Conservation (phyloP, 2,329 filamentous ascomycete species). For the Alternaria sp. region DNA sequence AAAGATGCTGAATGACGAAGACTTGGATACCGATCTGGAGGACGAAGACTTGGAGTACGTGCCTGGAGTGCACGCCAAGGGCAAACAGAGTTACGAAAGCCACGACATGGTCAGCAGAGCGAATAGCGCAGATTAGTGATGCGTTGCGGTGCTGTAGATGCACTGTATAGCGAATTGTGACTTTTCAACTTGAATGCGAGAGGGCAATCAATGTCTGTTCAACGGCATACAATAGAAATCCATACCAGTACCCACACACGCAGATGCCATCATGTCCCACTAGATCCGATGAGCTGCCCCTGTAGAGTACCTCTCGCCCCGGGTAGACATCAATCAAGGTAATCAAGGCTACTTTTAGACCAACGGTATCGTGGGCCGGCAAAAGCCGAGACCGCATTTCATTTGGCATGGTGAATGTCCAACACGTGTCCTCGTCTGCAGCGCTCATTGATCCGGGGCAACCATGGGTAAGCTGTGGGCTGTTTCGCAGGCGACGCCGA, state of each 20-base stretch:
- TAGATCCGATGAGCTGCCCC: not conserved
- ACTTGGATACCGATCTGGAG: slow-evolving; percentile 47
- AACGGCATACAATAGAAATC: not conserved
- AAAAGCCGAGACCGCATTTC: slow-evolving; percentile 1
- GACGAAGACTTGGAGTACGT: slow-evolving; percentile 40
- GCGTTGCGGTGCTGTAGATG: not conserved
- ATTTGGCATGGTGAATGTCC: not conserved
- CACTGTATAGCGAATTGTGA: not conserved
- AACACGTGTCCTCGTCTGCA: slow-evolving; percentile 20
- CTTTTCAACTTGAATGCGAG: not conserved
- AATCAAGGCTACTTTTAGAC: not conserved
- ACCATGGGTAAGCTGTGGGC: not conserved
- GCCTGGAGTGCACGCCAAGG: slow-evolving; percentile 28
- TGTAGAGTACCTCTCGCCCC: not conserved
- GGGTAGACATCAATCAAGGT: too few relatives aligned
- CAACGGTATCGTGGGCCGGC: not conserved
- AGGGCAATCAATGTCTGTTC: not conserved
- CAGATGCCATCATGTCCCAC: not conserved
- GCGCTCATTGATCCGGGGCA: slow-evolving; percentile 18
- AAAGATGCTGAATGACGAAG: slow-evolving; percentile 53
- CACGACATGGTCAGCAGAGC: slow-evolving; percentile 35
- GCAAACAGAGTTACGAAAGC: slow-evolving; percentile 34
- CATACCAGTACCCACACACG: not conserved
- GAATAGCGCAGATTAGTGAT: slow-evolving; percentile 20
- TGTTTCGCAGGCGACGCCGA: slow-evolving; percentile 4